These are phyloP conservation scores for Chamaecrista fasciculata DNA, from an alignment of 306 rosid genomes.

Conservation along the genomic window DNA sequence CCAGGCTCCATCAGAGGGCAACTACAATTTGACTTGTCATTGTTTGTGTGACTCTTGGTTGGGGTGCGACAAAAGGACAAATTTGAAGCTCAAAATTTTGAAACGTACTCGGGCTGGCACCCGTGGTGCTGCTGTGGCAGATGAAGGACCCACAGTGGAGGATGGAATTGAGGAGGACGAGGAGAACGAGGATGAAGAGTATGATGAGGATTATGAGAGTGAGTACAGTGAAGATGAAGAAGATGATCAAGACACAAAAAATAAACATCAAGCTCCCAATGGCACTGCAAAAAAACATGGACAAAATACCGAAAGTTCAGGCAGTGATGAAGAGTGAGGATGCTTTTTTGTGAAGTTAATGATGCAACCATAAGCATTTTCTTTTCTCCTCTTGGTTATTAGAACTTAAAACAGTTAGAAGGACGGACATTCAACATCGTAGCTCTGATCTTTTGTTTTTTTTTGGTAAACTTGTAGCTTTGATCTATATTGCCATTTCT, in stretches of 20 bases:
- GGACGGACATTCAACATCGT: constrained; percentile 17
- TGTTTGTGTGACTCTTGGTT: constrained; percentile 89
- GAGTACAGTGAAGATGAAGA: constrained; percentile 53
- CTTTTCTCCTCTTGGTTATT: constrained; percentile 1
- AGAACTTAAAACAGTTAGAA: neutral
- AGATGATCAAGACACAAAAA: constrained; percentile 45
- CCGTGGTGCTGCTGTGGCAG: constrained; percentile 53
- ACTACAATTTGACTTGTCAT: constrained; percentile 74
- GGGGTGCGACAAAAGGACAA: constrained; percentile 78
- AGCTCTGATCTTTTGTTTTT: constrained; percentile 11
- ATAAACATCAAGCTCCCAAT: constrained; percentile 37
- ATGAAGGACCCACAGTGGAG: constrained; percentile 48
- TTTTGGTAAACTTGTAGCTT: no score
- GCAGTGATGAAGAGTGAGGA: constrained; percentile 48
- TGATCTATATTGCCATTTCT: constrained; percentile 13
- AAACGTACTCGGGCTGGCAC: constrained; percentile 89
- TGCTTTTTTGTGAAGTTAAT: neutral
- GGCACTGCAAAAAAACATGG: constrained; percentile 37
- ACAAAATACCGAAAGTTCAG: constrained; percentile 36
- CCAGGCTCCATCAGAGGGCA: constrained; percentile 90
- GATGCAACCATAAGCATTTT: constrained; percentile 21
- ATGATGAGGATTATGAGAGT: constrained; percentile 50
- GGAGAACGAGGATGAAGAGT: constrained; percentile 44
- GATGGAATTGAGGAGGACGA: constrained; percentile 53
- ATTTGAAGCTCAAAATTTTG: constrained; percentile 66